phyloP scores from a whole-genome alignment of 2,329 filamentous ascomycete species.

The Aspergillus tubingensis region DNA sequence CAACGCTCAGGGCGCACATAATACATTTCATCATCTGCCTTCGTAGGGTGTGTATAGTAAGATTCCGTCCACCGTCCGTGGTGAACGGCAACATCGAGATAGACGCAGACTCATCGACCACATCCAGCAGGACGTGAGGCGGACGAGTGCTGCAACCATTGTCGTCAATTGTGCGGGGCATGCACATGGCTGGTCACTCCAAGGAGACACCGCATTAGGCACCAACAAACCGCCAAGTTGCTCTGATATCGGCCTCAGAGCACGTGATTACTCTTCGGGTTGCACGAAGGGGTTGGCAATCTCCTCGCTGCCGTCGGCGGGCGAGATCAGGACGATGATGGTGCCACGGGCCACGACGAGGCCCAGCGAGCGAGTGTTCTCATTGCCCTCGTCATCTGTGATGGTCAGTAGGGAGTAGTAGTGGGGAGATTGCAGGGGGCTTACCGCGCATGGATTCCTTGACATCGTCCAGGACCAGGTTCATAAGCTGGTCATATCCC shows the following conservation, averaged over 20 bases:
- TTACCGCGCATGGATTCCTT: conserved; percentile 85
- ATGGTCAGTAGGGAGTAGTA: conserved; percentile 22
- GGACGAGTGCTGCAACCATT: not conserved
- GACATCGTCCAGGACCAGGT: conserved; percentile 92
- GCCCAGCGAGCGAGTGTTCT: conserved; percentile 75
- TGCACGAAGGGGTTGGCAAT: conserved; percentile 92
- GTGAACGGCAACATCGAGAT: not conserved
- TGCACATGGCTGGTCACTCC: not conserved
- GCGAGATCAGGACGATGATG: conserved; percentile 87
- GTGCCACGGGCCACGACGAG: conserved; percentile 90
- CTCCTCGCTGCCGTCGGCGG: conserved; percentile 90
- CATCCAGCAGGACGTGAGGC: not conserved
- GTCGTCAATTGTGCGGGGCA: not conserved
- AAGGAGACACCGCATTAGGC: not conserved
- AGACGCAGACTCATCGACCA: not conserved
- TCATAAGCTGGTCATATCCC: conserved; percentile 97
- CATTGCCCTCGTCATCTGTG: conserved; percentile 89
- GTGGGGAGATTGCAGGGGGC: conserved; percentile 24
- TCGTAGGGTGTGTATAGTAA: not conserved
- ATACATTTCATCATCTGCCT: conserved; percentile 4
- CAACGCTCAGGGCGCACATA: conserved; percentile 3
- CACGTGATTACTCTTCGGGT: conserved; percentile 59
- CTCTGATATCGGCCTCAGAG: too few relatives aligned
- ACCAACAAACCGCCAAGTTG: too few relatives aligned
- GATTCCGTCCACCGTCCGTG: not conserved